Evolutionary conservation across 2,329 filamentous ascomycete species (phyloP), one percentile per base, ranked within the genome.

Genomic region (Cytospora chrysosperma): DNA sequence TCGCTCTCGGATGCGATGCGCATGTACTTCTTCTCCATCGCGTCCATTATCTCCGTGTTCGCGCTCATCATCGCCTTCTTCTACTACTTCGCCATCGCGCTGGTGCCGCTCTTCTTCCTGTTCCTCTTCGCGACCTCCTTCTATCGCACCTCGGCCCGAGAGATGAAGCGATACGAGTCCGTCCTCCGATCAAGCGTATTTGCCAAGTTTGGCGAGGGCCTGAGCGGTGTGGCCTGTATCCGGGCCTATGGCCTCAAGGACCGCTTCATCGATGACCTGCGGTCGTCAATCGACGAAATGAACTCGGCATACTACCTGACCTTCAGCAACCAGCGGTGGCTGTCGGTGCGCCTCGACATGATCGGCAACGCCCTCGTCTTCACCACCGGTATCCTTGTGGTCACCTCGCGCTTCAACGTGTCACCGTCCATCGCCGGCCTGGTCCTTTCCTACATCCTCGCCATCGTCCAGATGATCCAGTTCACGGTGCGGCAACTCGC

Each of bases 301-400:
- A 89, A 98, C 74, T 86, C 89, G 27, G 94, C 94, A 0, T 98
- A 98, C 76, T 99, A 92, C 74, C 82, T 98, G 40, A 98, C 94
- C 0, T 98, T 96, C 73, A 91, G 92, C 5, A 98, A 97, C 73
- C 94, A 98, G 78, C 86, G 95, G 47, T 99, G 94, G 94, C 82
- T 98, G 19, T 92, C 91, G 10, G 80, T 93, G 2, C 88, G 95
- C 4, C 82, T 98, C 2, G 95, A 98, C 73, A 79, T 88, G 43
- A 91, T 98, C 59, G 92, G 93, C 24, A 93, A 90, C 67, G 71
- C 90, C 17, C 82, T 99, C 2, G 92, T 98, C 19, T 95, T 98
- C 72, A 90, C 89, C 0, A 92, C 90, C 1, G 92, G 92, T 57
- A 93, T 98, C 65, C 80, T 99, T 21, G 93, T 98, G 40, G 92